A percentile compares a stretch with the other conserved stretches of the same genome.
These are phyloP conservation scores for Candida palmyrensis DNA, from an alignment of 805 yeast genomes.

Conservation along the genomic window DNA sequence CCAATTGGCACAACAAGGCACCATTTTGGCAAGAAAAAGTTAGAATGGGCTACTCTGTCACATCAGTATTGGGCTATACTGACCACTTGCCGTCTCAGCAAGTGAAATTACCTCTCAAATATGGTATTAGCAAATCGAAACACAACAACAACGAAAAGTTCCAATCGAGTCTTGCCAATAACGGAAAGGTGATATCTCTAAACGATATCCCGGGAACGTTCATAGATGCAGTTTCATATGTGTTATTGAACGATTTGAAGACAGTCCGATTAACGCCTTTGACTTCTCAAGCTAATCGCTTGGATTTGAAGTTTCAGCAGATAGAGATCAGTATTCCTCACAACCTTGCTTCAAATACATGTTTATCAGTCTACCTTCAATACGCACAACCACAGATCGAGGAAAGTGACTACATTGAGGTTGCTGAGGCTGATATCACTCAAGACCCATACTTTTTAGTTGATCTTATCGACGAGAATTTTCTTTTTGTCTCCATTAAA, in stretches of 20 bases:
- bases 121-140: conserved; percentile 3
- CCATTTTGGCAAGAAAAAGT: no score
- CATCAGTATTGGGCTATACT: no score
- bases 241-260: conserved; percentile 24
- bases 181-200: conserved; percentile 21
- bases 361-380: conserved; percentile 11
- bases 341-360: conserved; percentile 11
- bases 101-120: conserved; percentile 22
- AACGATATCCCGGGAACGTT: conserved; percentile 13
- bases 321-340: conserved; percentile 25
- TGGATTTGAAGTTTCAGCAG: conserved; percentile 29
- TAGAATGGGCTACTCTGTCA: no score
- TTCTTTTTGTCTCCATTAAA: conserved; percentile 46
- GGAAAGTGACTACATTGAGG: no score
- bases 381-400: background rate
- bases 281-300: conserved; percentile 23
- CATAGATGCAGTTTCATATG: conserved; percentile 24
- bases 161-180: conserved; percentile 11
- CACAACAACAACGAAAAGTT: conserved; percentile 17
- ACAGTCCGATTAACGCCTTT: conserved; percentile 38
- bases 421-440: conserved; percentile 4
- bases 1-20: no score
- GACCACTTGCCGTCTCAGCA: conserved; percentile 11
- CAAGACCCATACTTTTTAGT: conserved; percentile 30
- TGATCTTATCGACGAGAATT: conserved; percentile 50